Evolutionary conservation across 306 rosid species (phyloP).

Genomic region (Sphenostylis stenocarpa): DNA sequence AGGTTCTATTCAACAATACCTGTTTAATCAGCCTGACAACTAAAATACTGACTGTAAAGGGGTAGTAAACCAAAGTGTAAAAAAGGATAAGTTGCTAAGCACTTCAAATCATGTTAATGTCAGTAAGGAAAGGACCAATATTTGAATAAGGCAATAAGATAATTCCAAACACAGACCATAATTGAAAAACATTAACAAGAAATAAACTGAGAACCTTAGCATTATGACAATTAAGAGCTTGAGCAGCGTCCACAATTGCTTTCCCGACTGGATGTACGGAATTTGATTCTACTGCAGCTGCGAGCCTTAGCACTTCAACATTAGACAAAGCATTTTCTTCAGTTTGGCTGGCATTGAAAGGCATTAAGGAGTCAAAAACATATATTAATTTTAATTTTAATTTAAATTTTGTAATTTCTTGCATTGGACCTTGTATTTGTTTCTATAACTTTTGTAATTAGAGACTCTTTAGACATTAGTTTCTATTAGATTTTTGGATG

Average conservation of each 20-base stretch:
- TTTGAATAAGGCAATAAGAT: slow-evolving; percentile 12
- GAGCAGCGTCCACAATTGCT: slow-evolving; percentile 94
- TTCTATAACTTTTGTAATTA: too few relatives aligned
- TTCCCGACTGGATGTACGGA: slow-evolving; percentile 92
- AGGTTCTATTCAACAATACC: slow-evolving; percentile 1
- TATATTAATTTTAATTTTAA: too few relatives aligned
- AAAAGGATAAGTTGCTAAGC: slow-evolving; percentile 23
- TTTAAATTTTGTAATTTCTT: too few relatives aligned
- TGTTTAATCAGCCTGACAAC: background rate
- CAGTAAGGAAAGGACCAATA: background rate
- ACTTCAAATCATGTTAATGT: background rate
- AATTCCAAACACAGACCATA: slow-evolving; percentile 24
- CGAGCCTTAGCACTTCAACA: slow-evolving; percentile 74
- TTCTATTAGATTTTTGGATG: too few relatives aligned
- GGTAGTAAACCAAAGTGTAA: background rate
- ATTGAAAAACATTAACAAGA: slow-evolving; percentile 35
- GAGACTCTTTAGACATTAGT: too few relatives aligned
- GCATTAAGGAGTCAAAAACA: too few relatives aligned
- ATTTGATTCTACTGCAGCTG: slow-evolving; percentile 92
- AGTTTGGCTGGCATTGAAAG: slow-evolving; percentile 48
- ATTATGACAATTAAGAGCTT: slow-evolving; percentile 49
- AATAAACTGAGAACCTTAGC: slow-evolving; percentile 55
- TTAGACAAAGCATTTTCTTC: slow-evolving; percentile 56
- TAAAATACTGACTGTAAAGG: slow-evolving; percentile 12
- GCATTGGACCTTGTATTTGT: too few relatives aligned